Percentiles rank a stretch among this genome's conserved stretches.
phyloP scores from a whole-genome alignment of 345 rosid genomes.

The Mangifera indica region DNA sequence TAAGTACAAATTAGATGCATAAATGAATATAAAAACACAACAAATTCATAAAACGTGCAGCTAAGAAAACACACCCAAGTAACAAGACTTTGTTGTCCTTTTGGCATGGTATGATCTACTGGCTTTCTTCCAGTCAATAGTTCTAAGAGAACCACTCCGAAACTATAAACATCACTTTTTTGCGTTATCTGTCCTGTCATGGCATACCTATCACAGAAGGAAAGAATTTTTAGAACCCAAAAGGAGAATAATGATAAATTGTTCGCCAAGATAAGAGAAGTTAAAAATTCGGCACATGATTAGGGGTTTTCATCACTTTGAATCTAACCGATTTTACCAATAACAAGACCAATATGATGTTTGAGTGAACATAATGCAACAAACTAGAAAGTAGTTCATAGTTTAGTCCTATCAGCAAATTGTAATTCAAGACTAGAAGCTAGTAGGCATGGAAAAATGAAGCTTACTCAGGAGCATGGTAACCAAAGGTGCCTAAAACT shows the following conservation, averaged over 20 bases:
- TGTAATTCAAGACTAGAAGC: too few relatives aligned
- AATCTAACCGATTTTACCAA: too few relatives aligned
- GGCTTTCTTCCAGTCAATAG: slow-evolving; percentile 97
- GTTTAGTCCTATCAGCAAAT: too few relatives aligned
- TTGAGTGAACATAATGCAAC: too few relatives aligned
- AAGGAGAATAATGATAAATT: background rate
- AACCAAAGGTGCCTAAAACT: slow-evolving; percentile 96
- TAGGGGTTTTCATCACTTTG: too few relatives aligned
- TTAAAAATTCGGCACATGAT: too few relatives aligned
- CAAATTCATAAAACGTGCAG: background rate
- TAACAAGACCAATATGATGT: too few relatives aligned
- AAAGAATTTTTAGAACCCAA: background rate
- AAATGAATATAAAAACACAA: background rate
- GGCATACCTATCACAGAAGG: slow-evolving; percentile 63
- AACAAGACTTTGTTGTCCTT: slow-evolving; percentile 98
- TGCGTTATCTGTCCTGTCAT: slow-evolving; percentile 99
- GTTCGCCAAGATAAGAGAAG: too few relatives aligned
- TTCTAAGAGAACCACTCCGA: slow-evolving; percentile 97
- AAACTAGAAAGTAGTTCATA: too few relatives aligned
- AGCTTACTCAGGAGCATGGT: slow-evolving; percentile 97
- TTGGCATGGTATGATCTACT: slow-evolving; percentile 98
- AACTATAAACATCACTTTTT: slow-evolving; percentile 97
- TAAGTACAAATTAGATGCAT: background rate
- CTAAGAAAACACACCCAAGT: slow-evolving; percentile 68
- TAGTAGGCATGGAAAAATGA: background rate